These are phyloP conservation scores for Aphanomyces cochlioides DNA, from an alignment of 352 stramenopile species.

Conservation along the genomic window DNA sequence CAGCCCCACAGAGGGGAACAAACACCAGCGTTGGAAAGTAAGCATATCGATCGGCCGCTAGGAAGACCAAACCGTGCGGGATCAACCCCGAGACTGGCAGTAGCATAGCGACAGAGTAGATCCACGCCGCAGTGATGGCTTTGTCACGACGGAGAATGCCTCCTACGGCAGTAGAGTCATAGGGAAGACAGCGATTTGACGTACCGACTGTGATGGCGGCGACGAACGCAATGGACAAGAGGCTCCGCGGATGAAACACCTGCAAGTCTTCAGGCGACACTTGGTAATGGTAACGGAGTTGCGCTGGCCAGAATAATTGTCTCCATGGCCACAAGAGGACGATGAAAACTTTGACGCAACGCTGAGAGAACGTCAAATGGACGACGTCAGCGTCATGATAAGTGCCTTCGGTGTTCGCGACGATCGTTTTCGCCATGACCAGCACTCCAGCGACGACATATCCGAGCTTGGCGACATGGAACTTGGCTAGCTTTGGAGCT, in stretches of 20 bases:
- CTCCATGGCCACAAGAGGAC: constrained; percentile 41
- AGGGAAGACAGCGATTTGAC: background rate
- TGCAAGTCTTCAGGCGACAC: constrained; percentile 26
- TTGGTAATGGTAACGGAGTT: constrained; percentile 57
- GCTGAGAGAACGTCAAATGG: constrained; percentile 38
- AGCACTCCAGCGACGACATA: constrained; percentile 31
- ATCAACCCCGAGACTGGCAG: constrained; percentile 60
- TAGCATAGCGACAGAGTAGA: constrained; percentile 47
- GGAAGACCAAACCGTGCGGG: constrained; percentile 63
- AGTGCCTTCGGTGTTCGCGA: constrained; percentile 46
- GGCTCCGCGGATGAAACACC: background rate
- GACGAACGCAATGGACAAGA: background rate
- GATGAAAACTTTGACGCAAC: constrained; percentile 46
- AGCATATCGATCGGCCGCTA: constrained; percentile 54
- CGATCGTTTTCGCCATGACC: constrained; percentile 43
- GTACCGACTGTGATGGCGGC: background rate
- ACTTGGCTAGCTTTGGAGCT: constrained; percentile 30
- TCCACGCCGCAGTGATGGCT: constrained; percentile 18
- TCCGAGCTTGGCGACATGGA: constrained; percentile 34
- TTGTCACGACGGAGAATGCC: background rate
- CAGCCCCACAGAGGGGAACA: constrained; percentile 34
- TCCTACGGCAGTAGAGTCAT: background rate
- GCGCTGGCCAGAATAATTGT: constrained; percentile 44
- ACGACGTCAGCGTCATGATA: constrained; percentile 43
- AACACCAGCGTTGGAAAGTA: constrained; percentile 53